A percentile compares a stretch with the other conserved stretches of the same genome.
phyloP scores from a whole-genome alignment of 2,329 filamentous ascomycete genomes.

The Acarospora socialis region DNA sequence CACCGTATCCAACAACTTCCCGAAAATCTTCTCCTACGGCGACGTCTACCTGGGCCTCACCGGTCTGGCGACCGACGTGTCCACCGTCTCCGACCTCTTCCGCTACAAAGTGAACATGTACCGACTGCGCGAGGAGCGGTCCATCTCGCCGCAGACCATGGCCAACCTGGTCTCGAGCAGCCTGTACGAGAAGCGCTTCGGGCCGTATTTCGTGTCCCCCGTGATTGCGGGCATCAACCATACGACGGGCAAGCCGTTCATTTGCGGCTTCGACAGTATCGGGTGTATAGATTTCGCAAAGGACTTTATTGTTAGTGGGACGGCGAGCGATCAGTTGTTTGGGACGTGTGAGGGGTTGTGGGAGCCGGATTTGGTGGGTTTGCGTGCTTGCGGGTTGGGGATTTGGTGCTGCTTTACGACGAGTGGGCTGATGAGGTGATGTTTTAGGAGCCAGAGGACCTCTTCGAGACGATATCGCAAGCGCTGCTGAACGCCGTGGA shows the following conservation, averaged over 20 bases:
- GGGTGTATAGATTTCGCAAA: conserved; percentile 99
- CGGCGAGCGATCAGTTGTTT: conserved; percentile 92
- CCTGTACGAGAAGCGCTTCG: conserved; percentile 91
- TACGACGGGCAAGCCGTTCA: conserved; percentile 88
- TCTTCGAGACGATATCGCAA: conserved; percentile 98
- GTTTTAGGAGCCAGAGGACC: conserved; percentile 65
- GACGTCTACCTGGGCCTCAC: conserved; percentile 92
- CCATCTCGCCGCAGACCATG: conserved; percentile 88
- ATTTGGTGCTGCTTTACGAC: conserved; percentile 4
- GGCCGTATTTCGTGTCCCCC: conserved; percentile 89
- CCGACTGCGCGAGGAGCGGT: conserved; percentile 90
- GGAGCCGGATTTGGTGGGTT: conserved; percentile 85
- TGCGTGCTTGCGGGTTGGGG: background rate
- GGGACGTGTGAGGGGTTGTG: conserved; percentile 96
- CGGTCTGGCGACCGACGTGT: conserved; percentile 89
- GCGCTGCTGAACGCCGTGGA: conserved; percentile 90
- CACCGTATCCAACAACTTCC: conserved; percentile 99
- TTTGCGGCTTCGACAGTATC: conserved; percentile 98
- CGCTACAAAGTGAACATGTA: conserved; percentile 99
- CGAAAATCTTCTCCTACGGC: conserved; percentile 97
- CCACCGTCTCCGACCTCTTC: conserved; percentile 90
- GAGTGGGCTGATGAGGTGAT: conserved; percentile 13
- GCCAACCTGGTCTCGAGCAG: conserved; percentile 86
- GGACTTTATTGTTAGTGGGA: conserved; percentile 97
- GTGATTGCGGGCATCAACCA: conserved; percentile 91